Evolutionary conservation across 139 green algal species (phyloP).

Genomic region (Zygnema circumcarinatum): DNA sequence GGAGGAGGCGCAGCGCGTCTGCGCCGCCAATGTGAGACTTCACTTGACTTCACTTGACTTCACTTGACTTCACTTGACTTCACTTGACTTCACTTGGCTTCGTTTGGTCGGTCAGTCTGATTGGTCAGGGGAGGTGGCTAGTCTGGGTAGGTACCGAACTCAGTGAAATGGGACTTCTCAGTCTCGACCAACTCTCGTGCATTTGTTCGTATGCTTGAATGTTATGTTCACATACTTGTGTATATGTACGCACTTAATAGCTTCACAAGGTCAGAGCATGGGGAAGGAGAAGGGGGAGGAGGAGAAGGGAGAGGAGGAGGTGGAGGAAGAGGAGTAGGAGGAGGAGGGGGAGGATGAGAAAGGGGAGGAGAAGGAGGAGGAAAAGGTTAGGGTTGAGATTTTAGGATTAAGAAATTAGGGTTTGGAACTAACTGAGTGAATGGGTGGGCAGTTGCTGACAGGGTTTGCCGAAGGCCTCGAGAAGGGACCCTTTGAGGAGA

Average conservation of each 20-base stretch:
- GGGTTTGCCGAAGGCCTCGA: background rate
- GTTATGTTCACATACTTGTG: too few relatives aligned
- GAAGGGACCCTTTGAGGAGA: background rate
- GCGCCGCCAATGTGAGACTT: background rate
- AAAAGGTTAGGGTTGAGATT: background rate
- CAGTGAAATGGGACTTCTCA: too few relatives aligned
- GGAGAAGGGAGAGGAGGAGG: too few relatives aligned
- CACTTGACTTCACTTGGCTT: background rate
- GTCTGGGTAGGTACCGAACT: background rate
- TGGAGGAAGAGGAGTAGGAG: too few relatives aligned
- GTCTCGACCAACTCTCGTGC: too few relatives aligned
- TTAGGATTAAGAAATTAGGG: background rate
- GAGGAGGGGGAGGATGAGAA: too few relatives aligned
- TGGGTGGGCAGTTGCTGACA: slow-evolving; percentile 4
- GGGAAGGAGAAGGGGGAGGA: too few relatives aligned
- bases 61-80: background rate
- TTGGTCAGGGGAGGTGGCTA: background rate
- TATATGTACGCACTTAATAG: too few relatives aligned
- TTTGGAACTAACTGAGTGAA: background rate
- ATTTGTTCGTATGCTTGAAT: too few relatives aligned
- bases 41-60: too few relatives aligned
- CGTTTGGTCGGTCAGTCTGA: background rate
- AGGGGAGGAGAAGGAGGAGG: background rate
- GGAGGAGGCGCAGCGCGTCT: slow-evolving; percentile 9
- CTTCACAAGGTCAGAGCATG: too few relatives aligned